Conservation (phyloP, 208 protist species). For the Leishmania arabica region DNA sequence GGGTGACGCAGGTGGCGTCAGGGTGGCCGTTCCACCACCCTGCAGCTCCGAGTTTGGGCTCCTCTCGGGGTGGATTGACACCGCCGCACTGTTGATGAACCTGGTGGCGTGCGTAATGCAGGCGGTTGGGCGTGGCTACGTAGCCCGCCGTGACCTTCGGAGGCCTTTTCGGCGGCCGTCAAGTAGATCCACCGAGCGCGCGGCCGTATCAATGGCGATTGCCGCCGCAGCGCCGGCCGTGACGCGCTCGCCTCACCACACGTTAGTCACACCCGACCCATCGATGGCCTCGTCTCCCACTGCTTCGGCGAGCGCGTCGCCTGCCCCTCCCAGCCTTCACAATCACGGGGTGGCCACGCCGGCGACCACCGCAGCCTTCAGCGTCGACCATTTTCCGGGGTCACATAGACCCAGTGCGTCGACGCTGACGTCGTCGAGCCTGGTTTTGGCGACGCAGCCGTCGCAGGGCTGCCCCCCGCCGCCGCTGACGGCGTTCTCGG, state of each 20-base stretch:
- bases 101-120: constrained; percentile 30
- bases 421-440: background rate
- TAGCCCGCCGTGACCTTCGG: constrained; percentile 16
- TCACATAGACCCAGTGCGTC: background rate
- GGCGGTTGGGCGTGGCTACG: constrained; percentile 41
- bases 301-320: background rate
- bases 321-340: background rate
- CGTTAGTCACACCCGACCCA: background rate
- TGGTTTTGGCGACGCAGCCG: background rate
- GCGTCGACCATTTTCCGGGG: background rate
- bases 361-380: background rate
- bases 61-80: background rate
- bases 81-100: constrained; percentile 14
- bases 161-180: background rate
- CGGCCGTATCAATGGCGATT: background rate
- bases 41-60: background rate
- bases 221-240: background rate
- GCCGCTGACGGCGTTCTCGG: constrained; percentile 18
- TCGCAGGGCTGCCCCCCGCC: background rate
- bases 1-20: background rate
- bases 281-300: background rate
- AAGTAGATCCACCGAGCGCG: background rate
- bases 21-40: background rate
- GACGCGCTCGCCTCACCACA: background rate
- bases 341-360: background rate